Evolutionary conservation across 495 filamentous ascomycete species (phyloP).

Genomic region (Penicillium mononematosum): DNA sequence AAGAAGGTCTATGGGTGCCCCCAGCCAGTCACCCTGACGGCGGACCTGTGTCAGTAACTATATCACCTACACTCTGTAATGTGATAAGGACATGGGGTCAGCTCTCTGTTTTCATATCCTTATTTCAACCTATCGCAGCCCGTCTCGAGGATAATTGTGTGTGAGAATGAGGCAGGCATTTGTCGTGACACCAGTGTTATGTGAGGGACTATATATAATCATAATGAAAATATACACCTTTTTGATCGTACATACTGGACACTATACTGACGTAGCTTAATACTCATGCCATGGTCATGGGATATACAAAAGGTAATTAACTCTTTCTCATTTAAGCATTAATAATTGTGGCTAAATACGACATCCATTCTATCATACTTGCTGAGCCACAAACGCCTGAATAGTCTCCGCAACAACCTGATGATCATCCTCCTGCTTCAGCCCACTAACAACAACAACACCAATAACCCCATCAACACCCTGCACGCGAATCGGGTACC

Average conservation of each 20-base stretch:
- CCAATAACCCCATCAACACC: slow-evolving; percentile 72
- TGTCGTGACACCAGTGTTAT: slow-evolving; percentile 2
- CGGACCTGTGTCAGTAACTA: slow-evolving; percentile 24
- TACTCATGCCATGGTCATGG: no score
- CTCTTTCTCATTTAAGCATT: background rate
- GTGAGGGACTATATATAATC: no score
- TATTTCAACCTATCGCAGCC: slow-evolving; percentile 13
- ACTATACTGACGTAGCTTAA: no score
- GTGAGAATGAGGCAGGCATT: slow-evolving; percentile 13
- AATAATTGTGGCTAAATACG: background rate
- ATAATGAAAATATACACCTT: no score
- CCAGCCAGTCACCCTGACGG: slow-evolving; percentile 28
- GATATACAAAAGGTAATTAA: no score
- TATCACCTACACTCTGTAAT: slow-evolving; percentile 11
- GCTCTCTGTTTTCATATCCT: slow-evolving; percentile 14
- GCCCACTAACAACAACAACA: slow-evolving; percentile 70
- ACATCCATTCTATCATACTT: background rate
- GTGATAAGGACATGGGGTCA: slow-evolving; percentile 1
- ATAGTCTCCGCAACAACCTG: slow-evolving; percentile 67
- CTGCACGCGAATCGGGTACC: slow-evolving; percentile 63
- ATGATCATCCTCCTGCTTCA: slow-evolving; percentile 79
- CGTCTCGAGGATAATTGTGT: slow-evolving; percentile 5
- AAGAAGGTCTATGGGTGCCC: slow-evolving; percentile 35
- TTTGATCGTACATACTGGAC: no score
- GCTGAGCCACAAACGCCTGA: slow-evolving; percentile 41